Evolutionary conservation across 345 rosid genomes (phyloP).

Genomic region (Theobroma cacao): DNA sequence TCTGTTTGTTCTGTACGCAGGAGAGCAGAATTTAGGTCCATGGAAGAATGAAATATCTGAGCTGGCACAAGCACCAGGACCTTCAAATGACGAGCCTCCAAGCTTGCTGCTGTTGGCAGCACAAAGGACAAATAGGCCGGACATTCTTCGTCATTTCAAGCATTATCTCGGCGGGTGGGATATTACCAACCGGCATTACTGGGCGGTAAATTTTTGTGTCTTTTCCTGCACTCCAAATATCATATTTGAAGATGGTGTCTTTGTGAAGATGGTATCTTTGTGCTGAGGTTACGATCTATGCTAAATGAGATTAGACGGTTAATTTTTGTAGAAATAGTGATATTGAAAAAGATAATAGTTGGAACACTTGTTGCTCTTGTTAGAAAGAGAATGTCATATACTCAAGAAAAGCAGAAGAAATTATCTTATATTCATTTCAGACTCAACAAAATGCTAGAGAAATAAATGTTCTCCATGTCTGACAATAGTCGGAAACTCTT

Average conservation of each 20-base stretch:
- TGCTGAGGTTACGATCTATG: not conserved
- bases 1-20: constrained; percentile 29
- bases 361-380: not conserved
- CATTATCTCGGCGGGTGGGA: constrained; percentile 83
- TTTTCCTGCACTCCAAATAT: not conserved
- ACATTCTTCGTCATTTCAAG: constrained; percentile 65
- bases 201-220: constrained; percentile 68
- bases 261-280: not conserved
- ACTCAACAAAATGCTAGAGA: not conserved
- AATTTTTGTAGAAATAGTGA: not conserved
- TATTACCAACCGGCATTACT: constrained; percentile 80
- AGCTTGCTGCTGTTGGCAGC: constrained; percentile 63
- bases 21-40: constrained; percentile 48
- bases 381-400: not conserved
- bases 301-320: not conserved
- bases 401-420: not conserved
- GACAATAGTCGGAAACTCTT: not conserved
- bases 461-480: not conserved
- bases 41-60: constrained; percentile 53
- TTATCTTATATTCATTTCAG: not conserved
- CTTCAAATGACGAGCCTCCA: constrained; percentile 35
- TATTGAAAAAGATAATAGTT: not conserved
- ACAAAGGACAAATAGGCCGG: constrained; percentile 81
- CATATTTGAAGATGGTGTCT: not conserved
- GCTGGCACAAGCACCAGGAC: constrained; percentile 59